Base-by-base conservation (phyloP, 164 flowering plant genomes). In the Nelumbo lutea region DNA sequence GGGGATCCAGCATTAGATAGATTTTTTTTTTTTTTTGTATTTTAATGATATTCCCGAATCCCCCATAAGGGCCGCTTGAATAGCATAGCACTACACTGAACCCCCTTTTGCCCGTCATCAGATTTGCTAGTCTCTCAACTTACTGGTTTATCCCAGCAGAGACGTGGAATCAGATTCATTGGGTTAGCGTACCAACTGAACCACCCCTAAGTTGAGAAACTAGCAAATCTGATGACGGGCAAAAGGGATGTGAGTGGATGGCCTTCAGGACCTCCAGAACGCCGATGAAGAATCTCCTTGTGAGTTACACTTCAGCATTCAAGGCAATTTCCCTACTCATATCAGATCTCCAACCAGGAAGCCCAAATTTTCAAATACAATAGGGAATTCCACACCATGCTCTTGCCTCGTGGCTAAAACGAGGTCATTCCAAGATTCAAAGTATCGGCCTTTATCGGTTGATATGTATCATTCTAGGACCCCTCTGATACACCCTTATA, bases 311-410 rank as follows among this genome's bases (percentile, higher is more conserved):
- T 3, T 83, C 86, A 4, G 80, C 72, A 2, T 43, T 83, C 45
- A 74, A 76, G 57, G 84, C 73, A 3, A 68, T 81, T 83, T 9
- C 66, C 72, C 7, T 76, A 75, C 60, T 56, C 83, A 0, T 83
- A 72, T 57, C 73, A 70, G n/a, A 62, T 83, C 27, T 67, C 78
- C 4, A 62, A 70, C 52, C 43, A 8, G 3, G 78, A 83, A n/a
- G 85, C 85, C 6, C 77, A 72, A 50, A 62, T 64, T 9, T 3
- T 84, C 64, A 84, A 84, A 76, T 58, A 61, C 65, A 77, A 72
- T 40, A 76, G 81, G 72, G 68, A 70, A 15, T 68, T 68, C 6
- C 70, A 78, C 53, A 64, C 66, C 27, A 15, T 70, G 60, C 68
- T 83, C 51, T 14, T 80, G 1, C 76, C 87, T 64, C 73, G 27